Evolutionary conservation across 208 protist genomes (phyloP).

Genomic region (Wallacemonas collosoma): DNA sequence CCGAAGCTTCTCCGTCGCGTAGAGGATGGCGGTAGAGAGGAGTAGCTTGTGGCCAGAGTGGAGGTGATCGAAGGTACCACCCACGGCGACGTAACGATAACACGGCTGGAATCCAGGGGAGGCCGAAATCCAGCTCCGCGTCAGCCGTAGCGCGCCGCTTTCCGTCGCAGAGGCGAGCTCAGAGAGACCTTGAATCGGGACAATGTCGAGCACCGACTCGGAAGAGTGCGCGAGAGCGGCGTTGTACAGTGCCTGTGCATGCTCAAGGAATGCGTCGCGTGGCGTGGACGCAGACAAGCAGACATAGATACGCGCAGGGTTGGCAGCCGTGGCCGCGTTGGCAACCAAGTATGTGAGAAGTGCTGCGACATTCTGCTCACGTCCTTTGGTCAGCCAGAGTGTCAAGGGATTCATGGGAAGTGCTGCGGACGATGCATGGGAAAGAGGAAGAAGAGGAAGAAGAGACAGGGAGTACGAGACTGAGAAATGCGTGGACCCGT

Average conservation of each 20-base stretch:
- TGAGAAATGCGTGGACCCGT: too few relatives aligned
- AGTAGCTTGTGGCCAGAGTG: constrained; percentile 90
- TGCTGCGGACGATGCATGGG: background rate
- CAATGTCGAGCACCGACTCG: constrained; percentile 53
- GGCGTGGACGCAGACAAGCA: constrained; percentile 59
- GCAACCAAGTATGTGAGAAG: background rate
- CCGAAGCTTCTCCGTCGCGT: constrained; percentile 57
- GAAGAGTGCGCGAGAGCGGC: constrained; percentile 42
- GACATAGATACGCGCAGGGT: constrained; percentile 7
- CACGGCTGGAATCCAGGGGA: constrained; percentile 48
- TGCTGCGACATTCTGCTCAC: constrained; percentile 5
- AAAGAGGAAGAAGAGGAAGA: constrained; percentile 15
- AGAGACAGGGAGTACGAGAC: background rate
- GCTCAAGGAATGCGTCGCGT: constrained; percentile 64
- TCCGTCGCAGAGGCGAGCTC: background rate
- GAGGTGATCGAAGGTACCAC: constrained; percentile 91
- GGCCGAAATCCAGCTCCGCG: constrained; percentile 14
- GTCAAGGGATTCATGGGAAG: constrained; percentile 9
- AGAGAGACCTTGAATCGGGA: constrained; percentile 31
- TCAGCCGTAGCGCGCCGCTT: background rate
- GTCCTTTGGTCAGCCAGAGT: constrained; percentile 10
- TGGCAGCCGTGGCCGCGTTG: background rate
- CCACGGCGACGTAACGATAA: constrained; percentile 82
- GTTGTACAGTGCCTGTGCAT: constrained; percentile 66
- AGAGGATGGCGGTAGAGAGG: constrained; percentile 72